A percentile compares a stretch with the other conserved stretches of the same genome.
Evolutionary conservation across 805 yeast genomes (phyloP).

Genomic region (Ogataea chonburiensis): DNA sequence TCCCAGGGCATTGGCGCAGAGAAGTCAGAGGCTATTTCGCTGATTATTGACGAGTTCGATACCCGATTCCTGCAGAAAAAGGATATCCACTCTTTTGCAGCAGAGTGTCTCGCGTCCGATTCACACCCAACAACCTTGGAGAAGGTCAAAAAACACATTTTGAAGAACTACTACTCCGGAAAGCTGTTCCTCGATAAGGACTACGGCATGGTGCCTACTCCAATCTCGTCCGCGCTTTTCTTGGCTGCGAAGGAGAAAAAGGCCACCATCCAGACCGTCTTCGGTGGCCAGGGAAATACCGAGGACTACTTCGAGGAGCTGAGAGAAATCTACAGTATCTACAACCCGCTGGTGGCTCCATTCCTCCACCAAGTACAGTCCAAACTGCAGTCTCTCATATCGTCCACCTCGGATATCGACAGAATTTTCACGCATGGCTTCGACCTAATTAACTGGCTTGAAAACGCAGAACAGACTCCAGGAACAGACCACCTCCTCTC

Average conservation of each 20-base stretch:
- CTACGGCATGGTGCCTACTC: constrained; percentile 21
- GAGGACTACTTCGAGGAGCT: constrained; percentile 97
- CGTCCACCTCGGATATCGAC: constrained; percentile 71
- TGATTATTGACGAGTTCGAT: constrained; percentile 81
- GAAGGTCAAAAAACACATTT: constrained; percentile 67
- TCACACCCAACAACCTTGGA: constrained; percentile 61
- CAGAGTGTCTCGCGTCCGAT: constrained; percentile 58
- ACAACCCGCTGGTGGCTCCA: constrained; percentile 71
- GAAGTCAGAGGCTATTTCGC: constrained; percentile 57
- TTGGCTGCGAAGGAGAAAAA: constrained; percentile 54
- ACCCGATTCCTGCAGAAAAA: constrained; percentile 67
- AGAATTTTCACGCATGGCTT: constrained; percentile 93
- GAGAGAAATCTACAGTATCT: constrained; percentile 75
- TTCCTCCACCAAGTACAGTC: constrained; percentile 69
- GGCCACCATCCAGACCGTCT: constrained; percentile 76
- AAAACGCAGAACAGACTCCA: constrained; percentile 82
- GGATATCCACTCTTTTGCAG: constrained; percentile 89
- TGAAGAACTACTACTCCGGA: constrained; percentile 68
- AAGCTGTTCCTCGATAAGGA: constrained; percentile 31
- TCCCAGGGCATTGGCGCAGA: constrained; percentile 30
- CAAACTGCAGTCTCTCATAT: constrained; percentile 64
- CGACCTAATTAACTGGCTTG: constrained; percentile 85
- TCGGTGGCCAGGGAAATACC: constrained; percentile 99
- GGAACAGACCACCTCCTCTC: constrained; percentile 82
- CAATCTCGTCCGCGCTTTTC: constrained; percentile 45